These are phyloP conservation scores for Ustilago nuda DNA, from an alignment of 1,284 basidiomycete species.

Conservation along the genomic window DNA sequence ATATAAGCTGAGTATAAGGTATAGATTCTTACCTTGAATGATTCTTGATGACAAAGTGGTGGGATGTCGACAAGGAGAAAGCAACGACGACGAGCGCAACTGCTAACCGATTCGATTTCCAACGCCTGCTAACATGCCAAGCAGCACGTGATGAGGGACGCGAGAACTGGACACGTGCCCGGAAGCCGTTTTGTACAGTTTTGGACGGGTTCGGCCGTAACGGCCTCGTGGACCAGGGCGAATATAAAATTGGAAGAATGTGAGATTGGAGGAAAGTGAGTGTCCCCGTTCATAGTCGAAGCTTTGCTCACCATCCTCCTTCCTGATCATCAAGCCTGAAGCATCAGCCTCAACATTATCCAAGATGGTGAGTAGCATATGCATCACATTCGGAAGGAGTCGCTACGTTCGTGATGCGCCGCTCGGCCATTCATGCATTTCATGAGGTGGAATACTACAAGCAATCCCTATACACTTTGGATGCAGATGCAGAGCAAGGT, in stretches of 20 bases:
- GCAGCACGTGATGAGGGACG: too few species aligned
- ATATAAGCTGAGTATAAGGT: conserved; percentile 4
- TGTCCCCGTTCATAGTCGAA: conserved; percentile 15
- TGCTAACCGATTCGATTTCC: conserved; percentile 5
- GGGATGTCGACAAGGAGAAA: conserved; percentile 41
- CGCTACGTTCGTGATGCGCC: conserved; percentile 14
- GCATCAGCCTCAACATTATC: conserved; percentile 51
- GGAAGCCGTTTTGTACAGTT: too few species aligned
- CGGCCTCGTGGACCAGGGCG: too few species aligned
- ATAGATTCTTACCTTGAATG: conserved; percentile 48
- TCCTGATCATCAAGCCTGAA: conserved; percentile 54
- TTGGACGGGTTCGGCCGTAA: too few species aligned
- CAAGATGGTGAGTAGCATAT: conserved; percentile 49
- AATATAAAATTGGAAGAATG: too few species aligned
- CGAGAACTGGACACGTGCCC: too few species aligned
- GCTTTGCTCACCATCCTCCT: conserved; percentile 30
- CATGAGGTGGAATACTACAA: not conserved
- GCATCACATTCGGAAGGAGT: not conserved
- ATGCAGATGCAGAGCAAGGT: too few species aligned
- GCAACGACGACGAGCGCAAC: conserved; percentile 20
- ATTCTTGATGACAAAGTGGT: conserved; percentile 53
- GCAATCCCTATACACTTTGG: not conserved
- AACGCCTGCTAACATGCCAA: not conserved
- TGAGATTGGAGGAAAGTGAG: not conserved
- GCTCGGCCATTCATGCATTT: conserved; percentile 17